These are phyloP conservation scores for Tylopilus felleus DNA, from an alignment of 768 basidiomycete species.

Conservation along the genomic window DNA sequence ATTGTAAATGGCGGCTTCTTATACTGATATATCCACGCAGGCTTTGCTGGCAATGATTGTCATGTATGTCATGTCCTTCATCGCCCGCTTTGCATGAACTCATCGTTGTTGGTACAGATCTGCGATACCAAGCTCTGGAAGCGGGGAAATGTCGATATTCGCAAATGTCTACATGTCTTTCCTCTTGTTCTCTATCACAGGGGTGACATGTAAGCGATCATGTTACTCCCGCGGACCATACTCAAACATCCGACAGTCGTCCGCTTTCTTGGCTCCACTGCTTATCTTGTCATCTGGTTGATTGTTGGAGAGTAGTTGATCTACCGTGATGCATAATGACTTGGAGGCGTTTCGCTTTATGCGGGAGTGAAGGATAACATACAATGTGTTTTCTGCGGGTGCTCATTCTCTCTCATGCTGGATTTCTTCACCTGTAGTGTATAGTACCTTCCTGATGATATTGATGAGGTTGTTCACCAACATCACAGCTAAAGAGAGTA, in stretches of 20 bases:
- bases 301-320: neutral
- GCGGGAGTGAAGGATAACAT: too few species aligned
- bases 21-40: constrained; percentile 31
- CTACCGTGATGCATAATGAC: neutral
- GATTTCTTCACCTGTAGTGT: too few species aligned
- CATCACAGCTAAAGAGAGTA: too few species aligned
- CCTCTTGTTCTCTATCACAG: neutral
- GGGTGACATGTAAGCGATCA: neutral
- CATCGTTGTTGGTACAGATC: neutral
- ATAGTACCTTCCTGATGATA: too few species aligned
- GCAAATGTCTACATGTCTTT: neutral
- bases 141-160: neutral
- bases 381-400: too few species aligned
- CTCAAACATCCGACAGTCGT: neutral
- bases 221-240: neutral
- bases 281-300: neutral
- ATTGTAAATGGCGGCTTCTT: neutral
- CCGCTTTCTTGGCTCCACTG: neutral
- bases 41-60: constrained; percentile 73
- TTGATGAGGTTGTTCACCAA: too few species aligned
- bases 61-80: constrained; percentile 46
- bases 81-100: neutral
- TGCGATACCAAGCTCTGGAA: neutral
- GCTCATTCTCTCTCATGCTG: too few species aligned
- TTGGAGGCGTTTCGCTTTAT: too few species aligned